Evolutionary conservation across 2,329 filamentous ascomycete genomes (phyloP), one percentile per base, ranked within the genome.

Genomic region (Epichloe elymi): DNA sequence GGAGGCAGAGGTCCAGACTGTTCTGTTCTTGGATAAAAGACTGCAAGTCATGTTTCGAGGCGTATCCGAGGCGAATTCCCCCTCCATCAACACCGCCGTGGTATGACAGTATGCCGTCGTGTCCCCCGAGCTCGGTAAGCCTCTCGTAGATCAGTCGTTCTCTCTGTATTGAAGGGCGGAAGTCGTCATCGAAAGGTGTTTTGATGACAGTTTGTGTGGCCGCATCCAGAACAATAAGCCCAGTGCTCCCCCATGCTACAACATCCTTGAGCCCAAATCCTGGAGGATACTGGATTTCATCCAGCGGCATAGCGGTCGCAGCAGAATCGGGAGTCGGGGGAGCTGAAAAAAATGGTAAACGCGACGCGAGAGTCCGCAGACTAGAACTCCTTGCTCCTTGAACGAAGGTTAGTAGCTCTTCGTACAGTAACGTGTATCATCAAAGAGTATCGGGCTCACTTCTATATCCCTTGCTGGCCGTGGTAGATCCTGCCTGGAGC

Each of bases 191-290:
- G 3, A 50, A 33, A 35, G 48, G 48, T 30, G 43, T 46, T 35
- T 53, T 53, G 43, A 53, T 39, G 37, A 53, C 43, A 5, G 51
- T 53, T 36, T 50, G 48, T n/a, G 51, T 45, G 37, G 51, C 43
- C 19, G 48, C 20, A 15, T 50, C 51, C 2, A 50, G 42, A n/a
- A 53, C 15, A 47, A 53, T n/a, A 14, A 53, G 36, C 19, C 51
- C 51, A 7, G 42, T 50, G 37, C 38, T 47, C 19, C 17, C 47
- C 51, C 23, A 23, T 23, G 23, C 23, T 6, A 23, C 23, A 23
- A 23, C 23, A 23, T 23, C 23, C 5, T 23, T 23, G 23, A 23
- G 23, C 23, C 23, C 23, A 23, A 23, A 23, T 23, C 23, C 23
- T 23, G 23, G 23, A 23, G 23, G 23, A 1, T 23, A 23, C 23